Conservation (phyloP, 148 eudicot species). For the Chenopodium formosanum region DNA sequence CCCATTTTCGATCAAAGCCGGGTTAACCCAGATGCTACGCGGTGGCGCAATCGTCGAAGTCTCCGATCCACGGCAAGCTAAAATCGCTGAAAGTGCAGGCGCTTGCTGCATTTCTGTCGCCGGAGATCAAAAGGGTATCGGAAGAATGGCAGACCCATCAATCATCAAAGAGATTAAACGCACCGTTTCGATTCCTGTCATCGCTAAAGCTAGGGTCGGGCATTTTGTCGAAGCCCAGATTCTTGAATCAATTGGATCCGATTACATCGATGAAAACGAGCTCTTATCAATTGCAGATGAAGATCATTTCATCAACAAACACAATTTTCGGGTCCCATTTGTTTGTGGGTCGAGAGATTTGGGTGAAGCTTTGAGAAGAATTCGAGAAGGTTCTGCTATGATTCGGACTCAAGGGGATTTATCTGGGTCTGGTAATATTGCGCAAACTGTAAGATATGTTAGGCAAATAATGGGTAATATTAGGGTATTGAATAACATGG, state of each 20-base stretch:
- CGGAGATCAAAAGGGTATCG: constrained; percentile 24
- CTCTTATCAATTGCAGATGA: constrained; percentile 43
- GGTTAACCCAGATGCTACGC: constrained; percentile 50
- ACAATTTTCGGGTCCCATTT: constrained; percentile 57
- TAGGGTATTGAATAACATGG: constrained; percentile 62
- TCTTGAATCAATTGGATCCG: constrained; percentile 52
- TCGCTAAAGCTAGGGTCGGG: constrained; percentile 53
- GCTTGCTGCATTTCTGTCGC: constrained; percentile 50
- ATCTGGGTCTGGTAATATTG: constrained; percentile 39
- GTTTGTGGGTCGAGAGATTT: constrained; percentile 54
- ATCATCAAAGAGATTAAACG: constrained; percentile 48
- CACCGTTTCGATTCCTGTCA: constrained; percentile 44
- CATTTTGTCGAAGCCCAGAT: constrained; percentile 75
- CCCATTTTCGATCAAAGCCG: constrained; percentile 52
- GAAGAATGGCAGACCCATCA: constrained; percentile 55
- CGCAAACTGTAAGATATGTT: constrained; percentile 61
- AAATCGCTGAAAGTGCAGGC: constrained; percentile 63
- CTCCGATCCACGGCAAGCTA: constrained; percentile 44
- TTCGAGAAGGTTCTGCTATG: constrained; percentile 74
- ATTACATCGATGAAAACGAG: constrained; percentile 67
- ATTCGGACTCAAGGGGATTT: constrained; percentile 55
- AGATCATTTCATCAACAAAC: constrained; percentile 60
- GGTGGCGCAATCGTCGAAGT: constrained; percentile 61
- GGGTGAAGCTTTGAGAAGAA: constrained; percentile 60
- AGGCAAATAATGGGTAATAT: constrained; percentile 72